Conservation (phyloP, 345 rosid species). For the Angophora floribunda region DNA sequence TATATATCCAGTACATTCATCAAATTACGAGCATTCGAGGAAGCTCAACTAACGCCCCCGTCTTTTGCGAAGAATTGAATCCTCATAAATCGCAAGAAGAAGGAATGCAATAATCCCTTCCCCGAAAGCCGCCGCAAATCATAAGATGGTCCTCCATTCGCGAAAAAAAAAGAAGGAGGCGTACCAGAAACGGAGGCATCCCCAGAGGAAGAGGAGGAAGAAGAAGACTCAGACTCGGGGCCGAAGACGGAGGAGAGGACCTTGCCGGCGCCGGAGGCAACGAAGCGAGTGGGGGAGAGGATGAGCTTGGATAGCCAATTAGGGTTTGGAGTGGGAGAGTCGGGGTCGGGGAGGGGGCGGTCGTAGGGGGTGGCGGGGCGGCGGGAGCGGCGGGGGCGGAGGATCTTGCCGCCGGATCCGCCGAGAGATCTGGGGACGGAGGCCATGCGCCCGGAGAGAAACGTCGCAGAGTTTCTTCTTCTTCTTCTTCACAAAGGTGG, state of each 20-base stretch:
- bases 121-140: not conserved
- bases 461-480: not conserved
- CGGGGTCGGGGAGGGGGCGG: slow-evolving; percentile 24
- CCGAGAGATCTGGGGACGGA: not conserved
- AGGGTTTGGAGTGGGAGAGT: slow-evolving; percentile 40
- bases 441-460: not conserved
- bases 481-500: too few species aligned
- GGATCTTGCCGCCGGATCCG: slow-evolving; percentile 63
- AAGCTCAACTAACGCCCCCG: not conserved
- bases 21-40: not conserved
- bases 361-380: slow-evolving; percentile 55
- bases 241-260: slow-evolving; percentile 58
- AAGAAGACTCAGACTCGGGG: slow-evolving; percentile 35
- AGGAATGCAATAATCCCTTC: not conserved
- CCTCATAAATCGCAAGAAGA: not conserved
- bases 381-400: slow-evolving; percentile 41
- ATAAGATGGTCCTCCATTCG: not conserved
- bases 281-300: slow-evolving; percentile 60
- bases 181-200: slow-evolving; percentile 37
- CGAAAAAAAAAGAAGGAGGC: not conserved
- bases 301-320: slow-evolving; percentile 81
- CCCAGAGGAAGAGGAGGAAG: slow-evolving; percentile 35
- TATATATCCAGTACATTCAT: not conserved
- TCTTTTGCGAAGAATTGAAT: not conserved
- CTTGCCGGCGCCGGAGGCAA: slow-evolving; percentile 75